These are phyloP conservation scores for fission yeast (Schizosaccharomyces pombe) DNA, from an alignment of 805 yeast genomes.

Conservation along the genomic window DNA sequence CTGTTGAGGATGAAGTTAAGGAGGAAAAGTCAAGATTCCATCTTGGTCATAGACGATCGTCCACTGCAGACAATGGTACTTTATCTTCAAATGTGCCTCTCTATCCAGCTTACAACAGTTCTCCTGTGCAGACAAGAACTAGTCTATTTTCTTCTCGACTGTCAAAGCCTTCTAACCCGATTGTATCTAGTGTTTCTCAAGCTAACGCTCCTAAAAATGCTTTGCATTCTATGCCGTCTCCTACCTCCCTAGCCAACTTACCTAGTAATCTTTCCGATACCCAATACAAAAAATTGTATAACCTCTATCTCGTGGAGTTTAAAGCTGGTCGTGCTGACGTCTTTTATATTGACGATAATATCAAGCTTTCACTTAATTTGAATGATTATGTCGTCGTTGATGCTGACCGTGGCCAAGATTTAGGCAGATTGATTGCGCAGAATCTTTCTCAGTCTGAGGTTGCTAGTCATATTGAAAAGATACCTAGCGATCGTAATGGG, in stretches of 20 bases:
- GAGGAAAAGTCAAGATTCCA: not conserved
- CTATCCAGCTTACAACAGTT: too few species aligned
- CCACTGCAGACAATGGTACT: too few species aligned
- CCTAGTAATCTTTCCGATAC: too few species aligned
- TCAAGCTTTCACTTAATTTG: conserved; percentile 19
- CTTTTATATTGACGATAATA: conserved; percentile 30
- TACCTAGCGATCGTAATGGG: too few species aligned
- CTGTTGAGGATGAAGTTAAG: not conserved
- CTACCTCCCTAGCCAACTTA: too few species aligned
- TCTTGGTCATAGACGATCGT: too few species aligned
- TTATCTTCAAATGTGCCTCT: too few species aligned
- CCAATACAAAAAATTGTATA: too few species aligned
- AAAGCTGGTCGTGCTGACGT: conserved; percentile 64
- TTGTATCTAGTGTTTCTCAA: not conserved
- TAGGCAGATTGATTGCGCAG: conserved; percentile 40
- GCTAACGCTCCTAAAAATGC: not conserved
- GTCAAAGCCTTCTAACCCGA: not conserved
- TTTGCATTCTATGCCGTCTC: too few species aligned
- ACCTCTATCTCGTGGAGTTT: conserved; percentile 43
- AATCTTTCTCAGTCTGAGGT: conserved; percentile 27
- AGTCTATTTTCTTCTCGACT: too few species aligned
- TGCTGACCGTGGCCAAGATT: conserved; percentile 61
- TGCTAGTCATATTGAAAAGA: not conserved
- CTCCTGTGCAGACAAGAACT: too few species aligned
- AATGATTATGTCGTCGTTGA: conserved; percentile 63